Evolutionary conservation across 768 basidiomycete genomes (phyloP).

Genomic region (Gymnopilus dilepis): DNA sequence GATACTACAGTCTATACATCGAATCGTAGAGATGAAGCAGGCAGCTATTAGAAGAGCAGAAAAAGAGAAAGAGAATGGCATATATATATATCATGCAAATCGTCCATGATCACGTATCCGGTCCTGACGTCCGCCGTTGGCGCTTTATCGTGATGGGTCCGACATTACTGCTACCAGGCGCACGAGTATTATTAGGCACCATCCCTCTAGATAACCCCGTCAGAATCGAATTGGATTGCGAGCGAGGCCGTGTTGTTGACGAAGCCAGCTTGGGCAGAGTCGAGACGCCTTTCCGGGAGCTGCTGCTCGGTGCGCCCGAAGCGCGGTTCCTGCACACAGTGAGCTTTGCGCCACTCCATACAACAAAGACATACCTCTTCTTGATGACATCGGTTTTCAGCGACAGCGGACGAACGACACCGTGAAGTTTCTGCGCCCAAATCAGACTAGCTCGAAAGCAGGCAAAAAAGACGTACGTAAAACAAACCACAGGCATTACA

Average conservation of each 20-base stretch:
- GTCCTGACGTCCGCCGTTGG: conserved; percentile 77
- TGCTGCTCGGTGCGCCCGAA: conserved; percentile 71
- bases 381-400: conserved; percentile 98
- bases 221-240: conserved; percentile 66
- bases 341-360: background rate
- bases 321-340: conserved; percentile 68
- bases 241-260: conserved; percentile 73
- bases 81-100: background rate
- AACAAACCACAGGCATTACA: conserved; percentile 56
- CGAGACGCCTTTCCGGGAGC: conserved; percentile 66
- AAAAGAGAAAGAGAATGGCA: conserved; percentile 7
- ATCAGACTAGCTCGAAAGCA: background rate
- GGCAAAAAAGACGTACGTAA: conserved; percentile 18
- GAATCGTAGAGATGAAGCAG: background rate
- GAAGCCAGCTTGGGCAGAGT: conserved; percentile 77
- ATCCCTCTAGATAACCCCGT: conserved; percentile 48
- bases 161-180: conserved; percentile 32
- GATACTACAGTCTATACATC: conserved; percentile 17
- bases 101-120: conserved; percentile 31
- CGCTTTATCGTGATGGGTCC: conserved; percentile 68
- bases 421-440: conserved; percentile 85
- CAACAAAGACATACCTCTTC: conserved; percentile 67
- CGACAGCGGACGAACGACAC: conserved; percentile 91
- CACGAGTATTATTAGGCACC: conserved; percentile 32
- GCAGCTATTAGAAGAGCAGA: conserved; percentile 22